Evolutionary conservation across 108 stramenopile species (phyloP), one percentile per base, ranked within the genome.

Genomic region (Poteriospumella lacustris): DNA sequence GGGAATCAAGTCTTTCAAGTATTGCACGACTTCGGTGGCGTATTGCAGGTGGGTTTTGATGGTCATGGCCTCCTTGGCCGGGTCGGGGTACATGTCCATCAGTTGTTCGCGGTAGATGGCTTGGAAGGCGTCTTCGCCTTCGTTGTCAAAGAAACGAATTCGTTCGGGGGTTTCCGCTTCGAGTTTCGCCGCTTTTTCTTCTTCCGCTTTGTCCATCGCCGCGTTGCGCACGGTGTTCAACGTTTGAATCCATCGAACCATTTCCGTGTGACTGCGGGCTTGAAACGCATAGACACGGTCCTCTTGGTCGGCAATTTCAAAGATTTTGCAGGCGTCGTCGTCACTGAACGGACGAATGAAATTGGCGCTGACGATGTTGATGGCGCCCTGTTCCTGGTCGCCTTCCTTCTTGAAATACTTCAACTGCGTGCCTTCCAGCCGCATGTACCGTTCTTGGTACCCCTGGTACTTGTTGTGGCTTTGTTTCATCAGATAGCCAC

Each of bases 391-490:
- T 64, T 64, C 31, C 28, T 3, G 5, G 31, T 64, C 60, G 5
- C 24, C 12, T 33, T 64, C 31, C 15, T 34, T 64, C 36, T 64
- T 64, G 60, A 12, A 64, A 64, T 64, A 64, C 9, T 24, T 26
- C 60, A 64, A 24, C 5, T 12, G 9, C 28, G 3, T 64, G 9
- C 60, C 60, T 64, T 31, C 60, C 29, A 64, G 33, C 36, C 36
- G 28, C 31, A 64, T 34, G 36, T 34, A 64, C 12, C 60, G 60
- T 12, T 64, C 60, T 34, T 64, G 60, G 31, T 34, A 64, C 28
- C 60, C 60, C 36, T 64, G 60, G 24, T 64, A 64, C 31, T 64
- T 64, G 31, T 64, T 64, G 24, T 64, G 60, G 24, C 60, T 64
- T 64, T 64, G 28, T 34, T 64, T 64, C 31, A 64, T 31, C 12